Evolutionary conservation across 2,329 filamentous ascomycete genomes (phyloP).

Genomic region (Botrytis galanthina): DNA sequence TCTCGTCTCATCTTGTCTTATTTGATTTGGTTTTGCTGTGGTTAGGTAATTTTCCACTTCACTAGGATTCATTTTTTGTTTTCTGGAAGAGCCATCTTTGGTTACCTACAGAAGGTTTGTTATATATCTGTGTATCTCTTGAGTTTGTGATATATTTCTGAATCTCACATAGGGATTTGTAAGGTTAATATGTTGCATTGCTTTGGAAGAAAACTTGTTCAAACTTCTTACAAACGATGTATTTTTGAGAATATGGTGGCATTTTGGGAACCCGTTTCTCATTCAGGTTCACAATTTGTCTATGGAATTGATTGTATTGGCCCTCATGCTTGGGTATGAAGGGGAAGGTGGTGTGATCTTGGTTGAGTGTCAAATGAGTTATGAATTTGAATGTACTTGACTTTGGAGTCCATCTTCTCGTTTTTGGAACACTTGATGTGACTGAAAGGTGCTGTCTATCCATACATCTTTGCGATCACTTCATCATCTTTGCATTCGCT

Average conservation of each 20-base stretch:
- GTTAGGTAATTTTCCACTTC: neutral
- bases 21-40: neutral
- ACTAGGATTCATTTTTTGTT: neutral
- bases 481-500: neutral
- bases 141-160: neutral
- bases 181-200: neutral
- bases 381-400: neutral
- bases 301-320: neutral
- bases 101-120: neutral
- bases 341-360: neutral
- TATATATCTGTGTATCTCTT: neutral
- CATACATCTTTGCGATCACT: neutral
- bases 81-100: neutral
- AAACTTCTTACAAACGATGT: accelerated
- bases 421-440: neutral
- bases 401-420: neutral
- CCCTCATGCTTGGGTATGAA: neutral
- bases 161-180: too few relatives aligned
- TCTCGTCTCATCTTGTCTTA: neutral
- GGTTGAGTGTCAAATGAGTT: neutral
- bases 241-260: too few relatives aligned
- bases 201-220: too few relatives aligned
- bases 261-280: too few relatives aligned
- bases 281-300: neutral
- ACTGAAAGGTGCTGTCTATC: neutral